Evolutionary conservation across 108 stramenopile genomes (phyloP).

Genomic region (Stephanodiscus minutulus): DNA sequence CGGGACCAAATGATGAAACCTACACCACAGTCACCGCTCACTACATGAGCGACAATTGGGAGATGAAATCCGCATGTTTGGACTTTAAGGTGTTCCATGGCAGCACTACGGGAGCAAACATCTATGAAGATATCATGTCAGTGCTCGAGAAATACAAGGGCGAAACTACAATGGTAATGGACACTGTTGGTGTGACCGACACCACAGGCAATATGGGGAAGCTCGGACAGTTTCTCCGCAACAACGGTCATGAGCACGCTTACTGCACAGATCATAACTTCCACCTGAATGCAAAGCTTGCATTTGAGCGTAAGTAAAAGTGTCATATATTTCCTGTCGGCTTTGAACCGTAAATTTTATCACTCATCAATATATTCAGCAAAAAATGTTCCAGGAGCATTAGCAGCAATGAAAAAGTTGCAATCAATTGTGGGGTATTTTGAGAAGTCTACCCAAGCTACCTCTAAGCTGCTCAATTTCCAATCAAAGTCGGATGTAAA

Average conservation of each 20-base stretch:
- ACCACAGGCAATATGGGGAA: neutral
- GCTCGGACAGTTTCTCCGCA: neutral
- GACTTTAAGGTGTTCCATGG: neutral
- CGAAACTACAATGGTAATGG: neutral
- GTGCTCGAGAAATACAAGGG: neutral
- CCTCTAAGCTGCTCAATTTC: neutral
- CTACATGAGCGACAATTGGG: neutral
- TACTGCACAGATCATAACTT: neutral
- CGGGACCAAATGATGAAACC: neutral
- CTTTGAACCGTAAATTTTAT: too few relatives aligned
- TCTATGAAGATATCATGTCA: neutral
- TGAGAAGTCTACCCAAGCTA: slow-evolving; percentile 1
- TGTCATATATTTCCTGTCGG: neutral
- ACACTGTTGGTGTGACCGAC: neutral
- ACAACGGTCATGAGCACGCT: neutral
- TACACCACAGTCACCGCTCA: neutral
- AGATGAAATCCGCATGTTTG: neutral
- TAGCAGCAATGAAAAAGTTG: neutral
- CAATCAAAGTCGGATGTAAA: neutral
- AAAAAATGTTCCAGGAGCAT: neutral
- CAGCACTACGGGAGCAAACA: neutral
- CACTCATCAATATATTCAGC: neutral
- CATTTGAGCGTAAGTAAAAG: neutral
- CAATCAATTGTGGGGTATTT: neutral
- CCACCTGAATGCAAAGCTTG: neutral